Conservation (phyloP, 768 basidiomycete genomes). For the Rhodotorula taiwanensis region DNA sequence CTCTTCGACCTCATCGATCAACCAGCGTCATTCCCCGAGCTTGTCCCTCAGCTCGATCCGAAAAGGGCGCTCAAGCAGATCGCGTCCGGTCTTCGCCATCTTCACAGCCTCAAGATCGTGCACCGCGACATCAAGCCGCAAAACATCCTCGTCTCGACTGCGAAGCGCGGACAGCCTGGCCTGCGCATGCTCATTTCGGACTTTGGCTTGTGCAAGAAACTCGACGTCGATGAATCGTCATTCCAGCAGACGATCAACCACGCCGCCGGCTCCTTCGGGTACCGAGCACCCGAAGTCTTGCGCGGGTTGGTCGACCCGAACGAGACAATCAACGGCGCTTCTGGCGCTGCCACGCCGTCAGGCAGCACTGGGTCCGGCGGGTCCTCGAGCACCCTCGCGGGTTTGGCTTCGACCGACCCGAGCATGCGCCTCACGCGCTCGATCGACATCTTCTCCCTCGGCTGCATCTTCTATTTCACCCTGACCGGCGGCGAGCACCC, state of each 20-base stretch:
- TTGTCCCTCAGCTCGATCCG: conserved; percentile 69
- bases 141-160: conserved; percentile 80
- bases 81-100: conserved; percentile 74
- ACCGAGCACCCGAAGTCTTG: conserved; percentile 94
- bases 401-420: conserved; percentile 45
- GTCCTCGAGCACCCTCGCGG: conserved; percentile 45
- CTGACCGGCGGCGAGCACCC: conserved; percentile 87
- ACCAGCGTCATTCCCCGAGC: conserved; percentile 65
- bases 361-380: conserved; percentile 55
- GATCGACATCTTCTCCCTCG: conserved; percentile 92
- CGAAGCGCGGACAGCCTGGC: conserved; percentile 47
- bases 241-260: conserved; percentile 90
- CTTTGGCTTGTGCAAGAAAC: conserved; percentile 91
- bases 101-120: conserved; percentile 91
- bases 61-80: conserved; percentile 83
- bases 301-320: conserved; percentile 89
- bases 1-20: conserved; percentile 79
- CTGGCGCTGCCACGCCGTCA: conserved; percentile 27
- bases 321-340: conserved; percentile 51
- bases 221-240: conserved; percentile 92
- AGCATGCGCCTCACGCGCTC: conserved; percentile 75
- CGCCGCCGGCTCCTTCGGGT: conserved; percentile 87
- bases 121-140: conserved; percentile 98
- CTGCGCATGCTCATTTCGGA: conserved; percentile 89
- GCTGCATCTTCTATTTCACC: conserved; percentile 80